phyloP scores from a whole-genome alignment of 306 rosid species.

The Vigna angularis region DNA sequence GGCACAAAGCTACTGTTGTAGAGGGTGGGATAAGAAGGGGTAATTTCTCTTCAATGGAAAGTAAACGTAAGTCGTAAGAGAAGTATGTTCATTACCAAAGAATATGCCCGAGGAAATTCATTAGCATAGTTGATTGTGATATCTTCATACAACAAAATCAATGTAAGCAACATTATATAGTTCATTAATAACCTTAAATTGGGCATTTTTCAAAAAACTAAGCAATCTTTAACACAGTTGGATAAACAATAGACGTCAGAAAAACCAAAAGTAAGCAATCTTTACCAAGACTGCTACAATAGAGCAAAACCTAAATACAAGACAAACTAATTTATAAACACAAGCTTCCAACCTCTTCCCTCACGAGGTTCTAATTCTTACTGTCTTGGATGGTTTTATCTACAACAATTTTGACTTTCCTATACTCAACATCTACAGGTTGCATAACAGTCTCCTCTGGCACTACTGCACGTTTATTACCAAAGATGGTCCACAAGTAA shows the following conservation, averaged over 20 bases:
- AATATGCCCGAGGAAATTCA: background rate
- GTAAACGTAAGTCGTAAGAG: background rate
- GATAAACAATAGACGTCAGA: background rate
- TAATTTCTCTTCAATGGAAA: background rate
- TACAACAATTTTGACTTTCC: slow-evolving; percentile 73
- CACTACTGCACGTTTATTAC: slow-evolving; percentile 70
- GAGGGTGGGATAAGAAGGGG: background rate
- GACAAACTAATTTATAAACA: slow-evolving; percentile 60
- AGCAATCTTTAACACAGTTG: slow-evolving; percentile 5
- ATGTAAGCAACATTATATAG: slow-evolving; percentile 7
- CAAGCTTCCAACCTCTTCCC: slow-evolving; percentile 41
- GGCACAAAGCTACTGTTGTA: background rate
- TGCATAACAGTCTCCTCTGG: slow-evolving; percentile 71
- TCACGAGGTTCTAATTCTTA: slow-evolving; percentile 58
- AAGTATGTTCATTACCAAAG: background rate
- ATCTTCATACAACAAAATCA: background rate
- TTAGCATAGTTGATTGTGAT: background rate
- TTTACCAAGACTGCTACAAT: slow-evolving; percentile 46
- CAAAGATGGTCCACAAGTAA: slow-evolving; percentile 80
- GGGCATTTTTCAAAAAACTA: background rate
- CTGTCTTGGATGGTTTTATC: slow-evolving; percentile 73
- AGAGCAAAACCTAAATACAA: slow-evolving; percentile 56
- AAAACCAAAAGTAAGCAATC: background rate
- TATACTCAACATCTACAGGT: slow-evolving; percentile 67
- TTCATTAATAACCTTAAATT: slow-evolving; percentile 17